Evolutionary conservation across 2,329 filamentous ascomycete species (phyloP), one percentile per base, ranked within the genome.

Genomic region (Xylogone sp.): DNA sequence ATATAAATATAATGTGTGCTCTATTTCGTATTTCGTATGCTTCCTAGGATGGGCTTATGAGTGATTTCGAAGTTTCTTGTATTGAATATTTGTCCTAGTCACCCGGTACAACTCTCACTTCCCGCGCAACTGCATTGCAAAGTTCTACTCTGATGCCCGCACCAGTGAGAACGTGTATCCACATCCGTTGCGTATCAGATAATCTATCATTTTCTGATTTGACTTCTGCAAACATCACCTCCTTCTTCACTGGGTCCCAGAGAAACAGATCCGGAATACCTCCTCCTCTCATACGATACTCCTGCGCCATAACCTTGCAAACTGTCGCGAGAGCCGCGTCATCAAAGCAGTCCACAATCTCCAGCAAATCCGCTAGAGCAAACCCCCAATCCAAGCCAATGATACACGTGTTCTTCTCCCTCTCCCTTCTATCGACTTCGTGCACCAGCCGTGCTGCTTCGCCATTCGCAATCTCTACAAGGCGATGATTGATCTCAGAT

Each of bases 271-370:
- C 94, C 3, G 94, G 94, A 54, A 99, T 86, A 0, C 94, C 94
- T 16, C 90, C 88, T 3, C 89, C 90, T 46, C 94, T 76, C 61
- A 90, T 86, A 57, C 84, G 82, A 70, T 99, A 99, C 68, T 99
- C 94, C 71, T 99, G 92, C 42, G 90, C 92, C 79, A 97, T 84
- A 42, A 97, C 90, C 69, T 93, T 94, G 72, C 94, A 97, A 24
- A 97, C 78, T 0, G 84, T 84, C 5, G 88, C 89, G 53, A 99
- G 74, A 1, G 89, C 90, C 55, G 84, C 82, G n/a, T 88, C 86
- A 24, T 84, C 77, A 64, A 96, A 96, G 70, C 88, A 93, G 21
- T 71, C 65, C 4, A 86, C 85, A 54, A 97, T 86, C 67, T 96
- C 90, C 6, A 87, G 65, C 21, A 99, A 71, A 66, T 97, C 92